Evolutionary conservation across 495 filamentous ascomycete genomes (phyloP).

Genomic region (Neurospora terricola): DNA sequence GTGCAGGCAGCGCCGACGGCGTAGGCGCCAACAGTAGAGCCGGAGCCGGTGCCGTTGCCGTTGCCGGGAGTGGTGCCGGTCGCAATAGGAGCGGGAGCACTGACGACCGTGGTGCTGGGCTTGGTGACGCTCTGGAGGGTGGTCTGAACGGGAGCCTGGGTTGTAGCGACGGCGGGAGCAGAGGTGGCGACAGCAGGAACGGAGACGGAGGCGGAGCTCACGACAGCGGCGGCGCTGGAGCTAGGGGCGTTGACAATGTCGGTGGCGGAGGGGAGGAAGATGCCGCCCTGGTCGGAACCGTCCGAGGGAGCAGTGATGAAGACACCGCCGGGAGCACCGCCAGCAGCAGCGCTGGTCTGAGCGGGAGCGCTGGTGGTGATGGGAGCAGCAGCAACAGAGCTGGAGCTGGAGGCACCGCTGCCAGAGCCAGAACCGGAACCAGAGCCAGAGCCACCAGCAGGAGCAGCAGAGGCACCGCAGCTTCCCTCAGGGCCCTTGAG

Average conservation of each 20-base stretch:
- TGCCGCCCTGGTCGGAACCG: neutral
- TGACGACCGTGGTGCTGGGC: conserved; percentile 7
- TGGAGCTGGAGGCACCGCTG: neutral
- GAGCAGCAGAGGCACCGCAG: conserved; percentile 14
- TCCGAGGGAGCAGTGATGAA: conserved; percentile 16
- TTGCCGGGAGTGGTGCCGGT: conserved; percentile 6
- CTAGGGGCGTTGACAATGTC: conserved; percentile 7
- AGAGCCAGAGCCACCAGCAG: neutral
- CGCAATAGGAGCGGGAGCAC: conserved; percentile 10
- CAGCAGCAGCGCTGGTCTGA: conserved; percentile 7
- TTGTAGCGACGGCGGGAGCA: neutral
- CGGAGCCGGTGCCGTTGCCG: conserved; percentile 7
- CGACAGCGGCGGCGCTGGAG: neutral
- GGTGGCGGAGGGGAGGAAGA: conserved; percentile 9
- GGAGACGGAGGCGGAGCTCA: conserved; percentile 2
- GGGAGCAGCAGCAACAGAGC: neutral
- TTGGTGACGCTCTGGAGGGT: conserved; percentile 13
- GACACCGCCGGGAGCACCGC: conserved; percentile 11
- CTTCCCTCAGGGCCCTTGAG: conserved; percentile 15
- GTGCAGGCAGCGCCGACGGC: conserved; percentile 34
- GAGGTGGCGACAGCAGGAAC: neutral
- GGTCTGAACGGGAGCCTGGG: conserved; percentile 1
- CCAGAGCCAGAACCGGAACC: conserved; percentile 2
- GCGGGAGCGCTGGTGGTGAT: conserved; percentile 5
- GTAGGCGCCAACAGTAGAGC: conserved; percentile 19